These are phyloP conservation scores for Marchantia paleacea DNA, from an alignment of 225 moss, liverwort and hornwort species.

Conservation along the genomic window DNA sequence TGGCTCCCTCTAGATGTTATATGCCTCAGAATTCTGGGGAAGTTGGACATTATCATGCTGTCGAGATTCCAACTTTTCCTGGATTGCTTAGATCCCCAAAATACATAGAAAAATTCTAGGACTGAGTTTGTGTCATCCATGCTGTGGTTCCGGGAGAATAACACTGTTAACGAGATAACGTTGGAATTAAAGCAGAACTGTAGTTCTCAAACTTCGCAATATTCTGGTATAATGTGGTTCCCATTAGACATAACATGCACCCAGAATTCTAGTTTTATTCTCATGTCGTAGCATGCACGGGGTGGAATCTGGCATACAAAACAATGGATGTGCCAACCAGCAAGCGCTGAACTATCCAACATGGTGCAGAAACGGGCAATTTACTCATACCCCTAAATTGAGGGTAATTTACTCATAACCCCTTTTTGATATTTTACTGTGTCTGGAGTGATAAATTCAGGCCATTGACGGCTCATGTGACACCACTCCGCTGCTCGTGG, in stretches of 20 bases:
- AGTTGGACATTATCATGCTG: background rate
- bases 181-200: background rate
- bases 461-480: background rate
- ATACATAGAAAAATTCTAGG: background rate
- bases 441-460: no score
- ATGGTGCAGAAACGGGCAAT: background rate
- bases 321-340: background rate
- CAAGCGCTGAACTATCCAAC: background rate
- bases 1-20: background rate
- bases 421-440: no score
- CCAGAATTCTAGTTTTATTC: background rate
- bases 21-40: background rate
- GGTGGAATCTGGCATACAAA: background rate
- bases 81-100: background rate
- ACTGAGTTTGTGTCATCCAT: slow-evolving; percentile 3
- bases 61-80: background rate
- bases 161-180: background rate
- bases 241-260: background rate
- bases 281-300: background rate
- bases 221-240: background rate
- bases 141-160: background rate
- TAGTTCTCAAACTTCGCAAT: slow-evolving; percentile 3
- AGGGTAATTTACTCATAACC: background rate
- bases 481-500: background rate
- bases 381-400: background rate